These are phyloP conservation scores for Salicornia ramosissima DNA, from an alignment of 148 eudicot genomes.

Conservation along the genomic window DNA sequence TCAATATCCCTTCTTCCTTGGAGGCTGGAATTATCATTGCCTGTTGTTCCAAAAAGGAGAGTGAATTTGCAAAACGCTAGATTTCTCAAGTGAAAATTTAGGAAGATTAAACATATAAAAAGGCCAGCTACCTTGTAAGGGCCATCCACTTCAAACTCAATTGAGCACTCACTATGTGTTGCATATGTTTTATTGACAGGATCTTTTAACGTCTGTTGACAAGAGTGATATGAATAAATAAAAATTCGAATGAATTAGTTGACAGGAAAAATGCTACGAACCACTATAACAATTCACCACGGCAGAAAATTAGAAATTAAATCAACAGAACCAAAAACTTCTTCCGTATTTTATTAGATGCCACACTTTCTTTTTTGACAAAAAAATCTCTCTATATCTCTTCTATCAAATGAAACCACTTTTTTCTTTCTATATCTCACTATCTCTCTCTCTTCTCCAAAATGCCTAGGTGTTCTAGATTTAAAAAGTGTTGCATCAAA, in stretches of 20 bases:
- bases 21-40: conserved; percentile 99
- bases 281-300: not conserved
- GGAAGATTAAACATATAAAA: conserved; percentile 15
- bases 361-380: too few species aligned
- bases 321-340: too few species aligned
- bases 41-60: conserved; percentile 36
- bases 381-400: too few species aligned
- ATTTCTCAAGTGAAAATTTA: not conserved
- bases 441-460: too few species aligned
- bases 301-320: too few species aligned
- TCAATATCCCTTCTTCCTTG: conserved; percentile 94
- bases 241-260: conserved; percentile 8
- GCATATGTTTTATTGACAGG: conserved; percentile 67
- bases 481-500: too few species aligned
- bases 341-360: too few species aligned
- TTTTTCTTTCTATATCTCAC: too few species aligned
- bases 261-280: not conserved
- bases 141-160: conserved; percentile 99
- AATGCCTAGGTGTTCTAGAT: too few species aligned
- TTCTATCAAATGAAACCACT: not conserved
- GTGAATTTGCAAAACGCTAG: not conserved
- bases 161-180: conserved; percentile 95
- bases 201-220: conserved; percentile 79
- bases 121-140: conserved; percentile 75
- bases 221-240: conserved; percentile 13